Conservation (phyloP, 768 basidiomycete genomes). For the Agaricus bisporus region DNA sequence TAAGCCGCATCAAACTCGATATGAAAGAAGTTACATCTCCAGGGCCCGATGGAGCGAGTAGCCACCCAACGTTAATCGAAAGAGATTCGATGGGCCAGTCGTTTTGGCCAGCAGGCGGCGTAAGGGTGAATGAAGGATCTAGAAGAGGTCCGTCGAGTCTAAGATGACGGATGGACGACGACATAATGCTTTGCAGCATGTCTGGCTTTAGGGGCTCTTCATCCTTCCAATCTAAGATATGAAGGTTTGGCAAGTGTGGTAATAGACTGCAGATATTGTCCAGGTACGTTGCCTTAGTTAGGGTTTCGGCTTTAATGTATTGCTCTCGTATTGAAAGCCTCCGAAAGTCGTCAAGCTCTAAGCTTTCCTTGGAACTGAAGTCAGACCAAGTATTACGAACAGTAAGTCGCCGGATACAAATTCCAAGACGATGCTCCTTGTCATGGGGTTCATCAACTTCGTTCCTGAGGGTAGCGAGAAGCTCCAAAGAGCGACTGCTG, state of each 20-base stretch:
- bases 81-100: constrained; percentile 14
- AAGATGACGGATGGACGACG: constrained; percentile 18
- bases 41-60: neutral
- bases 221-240: constrained; percentile 21
- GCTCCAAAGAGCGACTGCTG: neutral
- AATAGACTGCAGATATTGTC: constrained; percentile 12
- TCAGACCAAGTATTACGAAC: constrained; percentile 7
- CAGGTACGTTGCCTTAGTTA: constrained; percentile 1
- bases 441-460: neutral
- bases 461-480: constrained; percentile 7
- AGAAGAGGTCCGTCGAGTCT: constrained; percentile 15
- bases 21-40: constrained; percentile 3
- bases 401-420: constrained; percentile 19
- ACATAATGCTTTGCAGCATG: constrained; percentile 14
- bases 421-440: constrained; percentile 7
- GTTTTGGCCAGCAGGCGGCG: neutral
- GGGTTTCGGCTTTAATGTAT: neutral
- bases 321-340: neutral
- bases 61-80: constrained; percentile 12
- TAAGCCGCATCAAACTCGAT: constrained; percentile 6
- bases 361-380: constrained; percentile 1
- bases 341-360: neutral
- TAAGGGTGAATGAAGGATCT: neutral
- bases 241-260: constrained; percentile 19
- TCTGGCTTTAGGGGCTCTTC: constrained; percentile 9